Percentiles rank a stretch among this genome's conserved stretches.
These are phyloP conservation scores for Rhizopus sp. DNA, from an alignment of 371 early-diverging fungal genomes.

Conservation along the genomic window DNA sequence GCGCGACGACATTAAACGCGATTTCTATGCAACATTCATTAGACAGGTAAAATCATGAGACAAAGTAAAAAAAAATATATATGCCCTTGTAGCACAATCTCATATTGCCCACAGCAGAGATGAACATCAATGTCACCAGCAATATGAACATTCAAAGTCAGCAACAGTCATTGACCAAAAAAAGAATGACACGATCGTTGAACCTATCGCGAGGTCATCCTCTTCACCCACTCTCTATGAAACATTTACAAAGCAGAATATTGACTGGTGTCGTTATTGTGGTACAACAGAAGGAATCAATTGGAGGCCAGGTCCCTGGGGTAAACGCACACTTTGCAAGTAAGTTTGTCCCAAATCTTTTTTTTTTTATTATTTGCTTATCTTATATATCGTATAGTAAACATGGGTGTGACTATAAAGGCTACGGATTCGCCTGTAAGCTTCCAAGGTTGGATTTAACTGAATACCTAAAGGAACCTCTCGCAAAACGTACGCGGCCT, in stretches of 20 bases:
- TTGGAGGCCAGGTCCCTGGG: slow-evolving; percentile 95
- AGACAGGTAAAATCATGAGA: neutral
- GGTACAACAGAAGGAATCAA: slow-evolving; percentile 92
- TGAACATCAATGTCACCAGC: neutral
- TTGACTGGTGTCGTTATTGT: slow-evolving; percentile 94
- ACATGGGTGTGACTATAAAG: slow-evolving; percentile 94
- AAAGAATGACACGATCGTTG: neutral
- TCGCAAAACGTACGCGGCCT: slow-evolving; percentile 79
- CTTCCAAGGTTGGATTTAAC: slow-evolving; percentile 84
- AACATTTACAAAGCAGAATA: slow-evolving; percentile 60
- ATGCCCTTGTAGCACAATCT: neutral
- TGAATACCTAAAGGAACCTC: slow-evolving; percentile 71
- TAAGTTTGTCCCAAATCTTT: slow-evolving; percentile 37
- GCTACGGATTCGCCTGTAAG: slow-evolving; percentile 90
- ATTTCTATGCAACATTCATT: too few relatives aligned
- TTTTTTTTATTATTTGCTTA: neutral
- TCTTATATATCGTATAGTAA: slow-evolving; percentile 50
- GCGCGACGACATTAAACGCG: neutral
- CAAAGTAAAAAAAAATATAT: neutral
- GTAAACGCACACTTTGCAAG: slow-evolving; percentile 93
- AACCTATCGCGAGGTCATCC: neutral
- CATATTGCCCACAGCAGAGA: neutral
- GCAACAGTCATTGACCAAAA: neutral
- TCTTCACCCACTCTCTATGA: slow-evolving; percentile 60
- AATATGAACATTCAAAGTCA: neutral